Percentiles rank a stretch among this genome's conserved stretches.
phyloP scores from a whole-genome alignment of 2,329 filamentous ascomycete species.

The Phyllosticta citribraziliensis region DNA sequence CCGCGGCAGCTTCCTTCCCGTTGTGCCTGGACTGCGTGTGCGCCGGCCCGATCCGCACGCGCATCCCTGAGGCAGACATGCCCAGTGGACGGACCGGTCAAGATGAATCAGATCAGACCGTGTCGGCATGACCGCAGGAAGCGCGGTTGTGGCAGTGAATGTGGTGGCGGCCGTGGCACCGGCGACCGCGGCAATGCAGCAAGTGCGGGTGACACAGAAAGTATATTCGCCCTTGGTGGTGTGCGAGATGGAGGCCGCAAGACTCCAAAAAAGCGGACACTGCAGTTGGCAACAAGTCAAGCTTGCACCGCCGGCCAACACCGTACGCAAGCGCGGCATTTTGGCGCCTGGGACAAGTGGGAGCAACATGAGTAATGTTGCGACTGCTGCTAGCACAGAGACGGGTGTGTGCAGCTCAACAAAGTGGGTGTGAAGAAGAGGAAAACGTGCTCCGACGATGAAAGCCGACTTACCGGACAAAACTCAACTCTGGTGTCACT shows the following conservation, averaged over 20 bases:
- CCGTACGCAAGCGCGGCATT: not conserved
- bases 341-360: not conserved
- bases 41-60: not conserved
- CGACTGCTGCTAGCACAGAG: not conserved
- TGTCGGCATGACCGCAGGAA: not conserved
- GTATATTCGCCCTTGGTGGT: not conserved
- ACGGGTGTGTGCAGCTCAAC: not conserved
- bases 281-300: not conserved
- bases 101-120: not conserved
- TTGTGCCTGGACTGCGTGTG: not conserved
- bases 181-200: not conserved
- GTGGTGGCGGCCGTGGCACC: not conserved
- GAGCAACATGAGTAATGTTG: not conserved
- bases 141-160: not conserved
- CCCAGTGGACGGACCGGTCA: not conserved
- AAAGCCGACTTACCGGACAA: conserved; percentile 34
- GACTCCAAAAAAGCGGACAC: not conserved
- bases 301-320: not conserved
- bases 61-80: not conserved
- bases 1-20: not conserved
- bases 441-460: conserved; percentile 3
- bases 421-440: conserved; percentile 1
- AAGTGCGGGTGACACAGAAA: not conserved
- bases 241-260: not conserved
- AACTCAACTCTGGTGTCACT: conserved; percentile 38